Percentiles rank a stretch among this genome's conserved stretches.
These are phyloP conservation scores for Pyricularia pennisetigena DNA, from an alignment of 2,329 filamentous ascomycete species.

Conservation along the genomic window DNA sequence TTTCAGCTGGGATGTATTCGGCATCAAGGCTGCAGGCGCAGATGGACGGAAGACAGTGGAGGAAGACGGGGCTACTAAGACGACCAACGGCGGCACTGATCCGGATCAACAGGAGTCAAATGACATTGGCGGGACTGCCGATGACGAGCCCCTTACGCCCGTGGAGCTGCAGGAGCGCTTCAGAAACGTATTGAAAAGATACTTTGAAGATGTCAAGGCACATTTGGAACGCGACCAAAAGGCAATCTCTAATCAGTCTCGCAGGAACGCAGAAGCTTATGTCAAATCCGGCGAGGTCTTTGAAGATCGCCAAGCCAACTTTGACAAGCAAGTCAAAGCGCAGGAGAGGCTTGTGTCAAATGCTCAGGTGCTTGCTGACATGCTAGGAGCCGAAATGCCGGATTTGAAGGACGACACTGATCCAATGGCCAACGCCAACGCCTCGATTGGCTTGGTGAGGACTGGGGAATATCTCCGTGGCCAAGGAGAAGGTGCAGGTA, in stretches of 20 bases:
- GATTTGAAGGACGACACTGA: constrained; percentile 79
- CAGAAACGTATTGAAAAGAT: constrained; percentile 72
- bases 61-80: constrained; percentile 62
- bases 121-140: constrained; percentile 26
- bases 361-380: constrained; percentile 83
- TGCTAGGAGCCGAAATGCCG: constrained; percentile 85
- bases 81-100: constrained; percentile 14
- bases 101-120: constrained; percentile 31
- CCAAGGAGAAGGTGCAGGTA: constrained; percentile 81
- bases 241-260: constrained; percentile 73
- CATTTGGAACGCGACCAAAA: constrained; percentile 91
- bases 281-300: constrained; percentile 98
- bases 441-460: constrained; percentile 87
- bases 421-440: constrained; percentile 52
- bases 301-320: constrained; percentile 91
- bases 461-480: constrained; percentile 87
- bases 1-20: constrained; percentile 91
- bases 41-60: constrained; percentile 79
- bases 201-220: constrained; percentile 85
- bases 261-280: constrained; percentile 94
- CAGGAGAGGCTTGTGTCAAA: constrained; percentile 87
- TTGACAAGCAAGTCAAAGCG: constrained; percentile 85
- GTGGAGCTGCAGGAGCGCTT: constrained; percentile 78
- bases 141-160: constrained; percentile 66
- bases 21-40: constrained; percentile 58